Conservation (phyloP, 2,329 filamentous ascomycete genomes). For the Pestalotiopsis sp. region DNA sequence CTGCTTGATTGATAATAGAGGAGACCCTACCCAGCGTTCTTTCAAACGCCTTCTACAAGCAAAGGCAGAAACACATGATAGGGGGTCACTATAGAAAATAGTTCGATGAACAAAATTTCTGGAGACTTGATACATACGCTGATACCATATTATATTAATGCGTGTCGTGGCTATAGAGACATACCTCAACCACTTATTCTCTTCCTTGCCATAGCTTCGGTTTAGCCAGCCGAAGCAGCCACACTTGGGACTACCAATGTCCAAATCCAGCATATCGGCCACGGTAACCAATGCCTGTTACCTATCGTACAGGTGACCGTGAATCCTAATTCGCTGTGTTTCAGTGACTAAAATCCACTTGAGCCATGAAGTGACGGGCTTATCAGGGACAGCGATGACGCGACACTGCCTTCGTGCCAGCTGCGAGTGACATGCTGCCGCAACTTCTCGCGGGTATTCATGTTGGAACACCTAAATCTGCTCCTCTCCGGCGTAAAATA, state of each 20-base stretch:
- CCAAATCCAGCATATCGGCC: neutral
- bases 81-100: no score
- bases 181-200: neutral
- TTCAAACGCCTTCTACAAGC: no score
- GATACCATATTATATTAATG: neutral
- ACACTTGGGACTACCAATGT: neutral
- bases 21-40: no score
- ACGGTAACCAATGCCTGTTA: neutral
- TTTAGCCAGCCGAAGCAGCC: neutral
- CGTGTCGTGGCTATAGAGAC: neutral
- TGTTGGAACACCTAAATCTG: neutral
- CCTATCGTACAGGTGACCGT: neutral
- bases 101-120: no score
- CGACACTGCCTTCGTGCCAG: neutral
- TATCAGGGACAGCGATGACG: neutral
- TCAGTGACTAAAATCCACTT: neutral
- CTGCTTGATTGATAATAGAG: no score
- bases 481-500: neutral
- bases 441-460: neutral
- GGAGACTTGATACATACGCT: neutral
- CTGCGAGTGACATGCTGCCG: neutral
- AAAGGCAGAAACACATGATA: no score
- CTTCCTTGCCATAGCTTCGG: neutral
- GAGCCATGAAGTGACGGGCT: neutral
- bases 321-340: neutral